These are phyloP conservation scores for Phytopythium aichiense DNA, from an alignment of 352 stramenopile genomes.

Conservation along the genomic window DNA sequence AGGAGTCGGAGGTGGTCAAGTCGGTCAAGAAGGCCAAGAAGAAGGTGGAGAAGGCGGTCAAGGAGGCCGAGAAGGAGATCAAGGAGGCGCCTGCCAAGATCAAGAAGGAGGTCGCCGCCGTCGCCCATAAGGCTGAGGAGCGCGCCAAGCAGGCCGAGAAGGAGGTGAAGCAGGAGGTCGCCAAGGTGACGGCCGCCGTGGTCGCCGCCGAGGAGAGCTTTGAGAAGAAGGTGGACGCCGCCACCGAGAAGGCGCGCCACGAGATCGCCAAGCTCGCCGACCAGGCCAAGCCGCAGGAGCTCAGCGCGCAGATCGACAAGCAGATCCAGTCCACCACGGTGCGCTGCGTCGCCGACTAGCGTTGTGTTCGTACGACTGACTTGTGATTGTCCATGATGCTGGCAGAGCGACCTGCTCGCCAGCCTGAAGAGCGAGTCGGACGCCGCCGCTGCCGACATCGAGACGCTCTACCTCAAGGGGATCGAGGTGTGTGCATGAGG, in stretches of 20 bases:
- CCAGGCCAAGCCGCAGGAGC: conserved; percentile 39
- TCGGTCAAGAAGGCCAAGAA: conserved; percentile 20
- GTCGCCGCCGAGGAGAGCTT: conserved; percentile 26
- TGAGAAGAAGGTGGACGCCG: conserved; percentile 63
- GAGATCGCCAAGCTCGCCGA: conserved; percentile 54
- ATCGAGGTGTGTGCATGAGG: conserved; percentile 38
- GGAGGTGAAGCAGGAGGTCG: conserved; percentile 25
- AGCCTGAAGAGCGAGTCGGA: conserved; percentile 57
- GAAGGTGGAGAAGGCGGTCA: conserved; percentile 13
- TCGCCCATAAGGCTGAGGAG: conserved; percentile 30
- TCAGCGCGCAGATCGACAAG: conserved; percentile 49
- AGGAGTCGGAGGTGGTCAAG: conserved; percentile 18
- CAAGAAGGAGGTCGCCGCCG: conserved; percentile 20
- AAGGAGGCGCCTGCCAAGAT: conserved; percentile 19
- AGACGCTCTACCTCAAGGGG: conserved; percentile 73
- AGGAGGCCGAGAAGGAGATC: conserved; percentile 19
- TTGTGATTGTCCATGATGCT: neutral
- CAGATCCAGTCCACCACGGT: conserved; percentile 69
- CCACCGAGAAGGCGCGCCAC: conserved; percentile 48
- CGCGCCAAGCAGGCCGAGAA: conserved; percentile 28
- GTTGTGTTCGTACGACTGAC: neutral
- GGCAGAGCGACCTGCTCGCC: conserved; percentile 58
- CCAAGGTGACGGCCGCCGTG: conserved; percentile 25
- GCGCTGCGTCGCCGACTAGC: conserved; percentile 1
- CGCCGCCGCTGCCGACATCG: conserved; percentile 50